Percentiles rank a stretch among this genome's conserved stretches.
These are phyloP conservation scores for Aegle marmelos DNA, from an alignment of 345 rosid genomes.

Conservation along the genomic window DNA sequence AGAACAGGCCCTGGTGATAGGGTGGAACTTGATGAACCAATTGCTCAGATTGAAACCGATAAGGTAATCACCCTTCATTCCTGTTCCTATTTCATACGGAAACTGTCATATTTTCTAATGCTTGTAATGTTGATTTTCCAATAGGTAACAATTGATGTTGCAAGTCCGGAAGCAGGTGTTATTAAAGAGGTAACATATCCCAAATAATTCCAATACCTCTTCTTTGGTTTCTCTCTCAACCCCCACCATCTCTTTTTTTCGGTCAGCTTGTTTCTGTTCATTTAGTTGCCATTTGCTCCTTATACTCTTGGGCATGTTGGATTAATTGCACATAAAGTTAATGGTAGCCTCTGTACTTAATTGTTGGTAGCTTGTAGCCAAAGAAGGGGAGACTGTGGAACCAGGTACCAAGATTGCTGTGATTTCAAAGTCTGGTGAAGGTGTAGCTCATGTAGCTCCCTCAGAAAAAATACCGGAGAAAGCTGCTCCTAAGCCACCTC, in stretches of 20 bases:
- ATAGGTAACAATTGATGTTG: slow-evolving; percentile 54
- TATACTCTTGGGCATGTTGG: background rate
- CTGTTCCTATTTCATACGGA: background rate
- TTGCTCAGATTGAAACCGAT: slow-evolving; percentile 98
- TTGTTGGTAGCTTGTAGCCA: slow-evolving; percentile 61
- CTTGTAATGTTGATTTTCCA: slow-evolving; percentile 7
- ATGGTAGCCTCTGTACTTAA: background rate
- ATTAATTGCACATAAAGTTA: background rate
- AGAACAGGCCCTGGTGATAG: slow-evolving; percentile 84
- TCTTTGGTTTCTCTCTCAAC: background rate
- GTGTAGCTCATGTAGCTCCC: slow-evolving; percentile 78
- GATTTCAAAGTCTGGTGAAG: slow-evolving; percentile 82
- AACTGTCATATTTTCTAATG: background rate
- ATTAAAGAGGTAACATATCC: slow-evolving; percentile 55
- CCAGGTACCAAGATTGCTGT: slow-evolving; percentile 85
- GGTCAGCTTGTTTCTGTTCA: background rate
- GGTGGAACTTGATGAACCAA: slow-evolving; percentile 80
- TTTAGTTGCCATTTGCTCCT: background rate
- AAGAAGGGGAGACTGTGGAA: slow-evolving; percentile 97
- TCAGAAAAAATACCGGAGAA: slow-evolving; percentile 56
- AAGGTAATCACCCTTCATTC: slow-evolving; percentile 41
- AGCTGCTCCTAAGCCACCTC: slow-evolving; percentile 52
- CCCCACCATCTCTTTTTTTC: too few relatives aligned
- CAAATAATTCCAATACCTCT: background rate
- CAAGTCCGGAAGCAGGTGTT: slow-evolving; percentile 85